Percentiles rank a stretch among this genome's conserved stretches.
phyloP scores from a whole-genome alignment of 1,284 basidiomycete genomes.

The Xerocomus nothofagi region DNA sequence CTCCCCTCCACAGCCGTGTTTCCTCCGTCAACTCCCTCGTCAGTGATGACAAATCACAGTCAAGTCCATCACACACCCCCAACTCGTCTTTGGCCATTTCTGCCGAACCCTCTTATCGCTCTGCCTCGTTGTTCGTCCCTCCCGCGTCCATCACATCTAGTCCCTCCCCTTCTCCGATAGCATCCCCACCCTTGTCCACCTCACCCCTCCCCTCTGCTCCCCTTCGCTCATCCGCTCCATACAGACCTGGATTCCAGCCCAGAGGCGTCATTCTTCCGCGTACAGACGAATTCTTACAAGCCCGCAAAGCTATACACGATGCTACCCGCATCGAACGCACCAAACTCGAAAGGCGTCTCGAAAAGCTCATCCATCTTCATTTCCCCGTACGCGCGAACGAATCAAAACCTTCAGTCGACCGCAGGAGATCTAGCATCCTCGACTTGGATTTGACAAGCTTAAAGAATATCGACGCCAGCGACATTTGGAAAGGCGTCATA shows the following conservation, averaged over 20 bases:
- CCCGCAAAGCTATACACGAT: conserved; percentile 55
- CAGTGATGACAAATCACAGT: conserved; percentile 16
- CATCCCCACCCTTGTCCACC: conserved; percentile 21
- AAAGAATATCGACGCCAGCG: conserved; percentile 58
- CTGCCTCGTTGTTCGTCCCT: not conserved
- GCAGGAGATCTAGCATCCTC: conserved; percentile 64
- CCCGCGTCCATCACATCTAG: conserved; percentile 2
- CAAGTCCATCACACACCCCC: conserved; percentile 15
- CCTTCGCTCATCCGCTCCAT: conserved; percentile 45
- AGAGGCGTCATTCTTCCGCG: conserved; percentile 63
- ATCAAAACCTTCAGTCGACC: conserved; percentile 24
- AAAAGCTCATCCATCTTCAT: conserved; percentile 83
- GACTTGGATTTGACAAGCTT: conserved; percentile 57
- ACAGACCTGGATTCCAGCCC: conserved; percentile 71
- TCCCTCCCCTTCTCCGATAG: conserved; percentile 31
- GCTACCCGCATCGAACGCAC: conserved; percentile 75
- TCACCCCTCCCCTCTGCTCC: conserved; percentile 20
- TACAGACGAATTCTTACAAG: conserved; percentile 75
- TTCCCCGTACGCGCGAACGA: conserved; percentile 50
- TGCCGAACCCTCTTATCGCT: not conserved
- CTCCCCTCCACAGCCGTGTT: conserved; percentile 26
- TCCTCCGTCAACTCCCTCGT: conserved; percentile 24
- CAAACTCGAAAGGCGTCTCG: conserved; percentile 77
- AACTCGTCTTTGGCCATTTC: not conserved
- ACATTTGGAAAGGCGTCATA: conserved; percentile 60